phyloP scores from a whole-genome alignment of 1,284 basidiomycete genomes.

The Austroboletus olivaceoglutinosus region DNA sequence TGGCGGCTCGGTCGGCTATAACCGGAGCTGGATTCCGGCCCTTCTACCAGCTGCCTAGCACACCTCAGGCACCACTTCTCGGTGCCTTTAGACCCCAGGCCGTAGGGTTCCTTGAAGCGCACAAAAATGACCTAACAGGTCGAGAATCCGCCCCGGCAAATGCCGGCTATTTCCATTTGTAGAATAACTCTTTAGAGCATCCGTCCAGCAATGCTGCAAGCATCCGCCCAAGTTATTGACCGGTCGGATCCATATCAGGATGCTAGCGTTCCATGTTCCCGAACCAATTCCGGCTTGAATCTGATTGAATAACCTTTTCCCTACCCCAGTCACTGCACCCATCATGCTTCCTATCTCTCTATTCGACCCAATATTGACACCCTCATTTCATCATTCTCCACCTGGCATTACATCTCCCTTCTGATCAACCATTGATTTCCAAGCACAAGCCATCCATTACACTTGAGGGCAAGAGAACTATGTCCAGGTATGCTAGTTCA shows the following conservation, averaged over 20 bases:
- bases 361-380: constrained; percentile 67
- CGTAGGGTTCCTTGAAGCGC: no score
- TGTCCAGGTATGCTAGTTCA: constrained; percentile 58
- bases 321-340: constrained; percentile 22
- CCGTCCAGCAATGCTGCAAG: no score
- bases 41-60: no score
- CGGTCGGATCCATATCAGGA: constrained; percentile 17
- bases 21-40: no score
- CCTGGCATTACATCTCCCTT: constrained; percentile 63
- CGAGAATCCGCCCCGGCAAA: no score
- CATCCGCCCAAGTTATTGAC: constrained; percentile 12
- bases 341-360: constrained; percentile 57
- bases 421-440: constrained; percentile 72
- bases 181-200: no score
- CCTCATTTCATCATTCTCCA: constrained; percentile 72
- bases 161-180: no score
- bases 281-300: neutral
- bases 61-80: no score
- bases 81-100: no score
- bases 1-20: no score
- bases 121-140: no score
- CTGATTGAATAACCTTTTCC: constrained; percentile 15
- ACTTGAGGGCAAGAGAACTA: constrained; percentile 59
- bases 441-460: constrained; percentile 67
- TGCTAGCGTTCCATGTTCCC: neutral